These are phyloP conservation scores for Colletotrichum ledebouriae DNA, from an alignment of 2,329 filamentous ascomycete species.

Conservation along the genomic window DNA sequence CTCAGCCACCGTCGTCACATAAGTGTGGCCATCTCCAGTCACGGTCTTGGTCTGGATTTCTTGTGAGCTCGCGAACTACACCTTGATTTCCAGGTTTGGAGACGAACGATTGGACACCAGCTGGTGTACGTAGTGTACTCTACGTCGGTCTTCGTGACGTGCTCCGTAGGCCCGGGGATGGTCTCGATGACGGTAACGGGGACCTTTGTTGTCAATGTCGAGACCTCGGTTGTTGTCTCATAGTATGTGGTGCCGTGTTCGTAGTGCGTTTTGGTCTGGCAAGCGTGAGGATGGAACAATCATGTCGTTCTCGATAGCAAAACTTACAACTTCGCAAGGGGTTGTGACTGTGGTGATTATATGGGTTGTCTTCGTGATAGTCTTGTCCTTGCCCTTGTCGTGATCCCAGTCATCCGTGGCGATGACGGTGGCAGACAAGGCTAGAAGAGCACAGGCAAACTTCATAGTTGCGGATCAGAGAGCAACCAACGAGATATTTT, in stretches of 20 bases:
- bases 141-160: conserved; percentile 54
- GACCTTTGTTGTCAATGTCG: conserved; percentile 49
- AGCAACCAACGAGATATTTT: conserved; percentile 30
- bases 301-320: too few species aligned
- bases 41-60: conserved; percentile 51
- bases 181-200: conserved; percentile 53
- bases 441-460: conserved; percentile 36
- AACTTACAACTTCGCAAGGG: conserved; percentile 8
- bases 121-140: conserved; percentile 51
- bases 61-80: not conserved
- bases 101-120: conserved; percentile 53
- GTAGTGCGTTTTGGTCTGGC: conserved; percentile 41
- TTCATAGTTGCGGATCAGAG: conserved; percentile 32
- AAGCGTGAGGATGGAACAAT: too few species aligned
- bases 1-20: conserved; percentile 47
- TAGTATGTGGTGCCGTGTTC: conserved; percentile 43
- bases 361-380: conserved; percentile 31
- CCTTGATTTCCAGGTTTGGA: too few species aligned
- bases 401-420: conserved; percentile 37
- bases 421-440: conserved; percentile 33
- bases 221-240: conserved; percentile 48
- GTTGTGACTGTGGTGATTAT: conserved; percentile 27
- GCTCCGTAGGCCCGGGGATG: conserved; percentile 48
- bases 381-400: conserved; percentile 37
- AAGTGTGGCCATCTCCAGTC: conserved; percentile 51